A percentile compares a stretch with the other conserved stretches of the same genome.
Conservation (phyloP, 495 filamentous ascomycete species). For the Trichoderma gamsii region DNA sequence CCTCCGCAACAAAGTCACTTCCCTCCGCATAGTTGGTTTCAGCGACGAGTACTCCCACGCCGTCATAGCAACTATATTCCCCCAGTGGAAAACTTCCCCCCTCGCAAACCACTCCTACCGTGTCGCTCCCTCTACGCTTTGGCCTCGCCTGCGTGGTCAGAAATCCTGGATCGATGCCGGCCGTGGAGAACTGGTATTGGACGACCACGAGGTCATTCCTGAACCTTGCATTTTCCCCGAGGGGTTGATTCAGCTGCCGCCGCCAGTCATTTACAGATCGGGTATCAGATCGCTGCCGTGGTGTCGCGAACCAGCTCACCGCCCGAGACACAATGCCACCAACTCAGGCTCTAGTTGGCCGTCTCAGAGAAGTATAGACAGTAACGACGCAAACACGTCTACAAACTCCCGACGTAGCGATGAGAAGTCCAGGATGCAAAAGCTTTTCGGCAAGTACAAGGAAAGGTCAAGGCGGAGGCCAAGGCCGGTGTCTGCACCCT, state of each 20-base stretch:
- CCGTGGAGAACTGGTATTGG: not conserved
- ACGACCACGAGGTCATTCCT: constrained; percentile 5
- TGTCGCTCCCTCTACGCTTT: constrained; percentile 9
- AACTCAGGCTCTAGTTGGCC: not conserved
- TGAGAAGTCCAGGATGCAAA: not conserved
- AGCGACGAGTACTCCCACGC: constrained; percentile 20
- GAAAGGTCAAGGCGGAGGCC: not conserved
- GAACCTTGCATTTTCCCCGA: not conserved
- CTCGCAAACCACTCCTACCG: not conserved
- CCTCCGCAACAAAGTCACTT: constrained; percentile 21
- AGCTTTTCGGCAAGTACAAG: not conserved
- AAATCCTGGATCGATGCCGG: constrained; percentile 13
- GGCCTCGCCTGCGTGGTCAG: constrained; percentile 15
- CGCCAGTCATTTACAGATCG: not conserved
- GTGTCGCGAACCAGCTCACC: not conserved
- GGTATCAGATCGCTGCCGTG: not conserved
- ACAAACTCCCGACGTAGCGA: not conserved
- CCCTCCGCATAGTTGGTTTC: constrained; percentile 24
- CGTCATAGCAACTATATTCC: constrained; percentile 20
- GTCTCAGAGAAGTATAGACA: not conserved
- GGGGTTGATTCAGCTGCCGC: constrained; percentile 5
- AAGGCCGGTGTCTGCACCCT: not conserved
- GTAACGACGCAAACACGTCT: not conserved
- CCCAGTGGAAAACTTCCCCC: not conserved
- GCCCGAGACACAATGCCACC: not conserved